Evolutionary conservation across 2,329 filamentous ascomycete genomes (phyloP).

Genomic region (Macrophomina phaseolina): DNA sequence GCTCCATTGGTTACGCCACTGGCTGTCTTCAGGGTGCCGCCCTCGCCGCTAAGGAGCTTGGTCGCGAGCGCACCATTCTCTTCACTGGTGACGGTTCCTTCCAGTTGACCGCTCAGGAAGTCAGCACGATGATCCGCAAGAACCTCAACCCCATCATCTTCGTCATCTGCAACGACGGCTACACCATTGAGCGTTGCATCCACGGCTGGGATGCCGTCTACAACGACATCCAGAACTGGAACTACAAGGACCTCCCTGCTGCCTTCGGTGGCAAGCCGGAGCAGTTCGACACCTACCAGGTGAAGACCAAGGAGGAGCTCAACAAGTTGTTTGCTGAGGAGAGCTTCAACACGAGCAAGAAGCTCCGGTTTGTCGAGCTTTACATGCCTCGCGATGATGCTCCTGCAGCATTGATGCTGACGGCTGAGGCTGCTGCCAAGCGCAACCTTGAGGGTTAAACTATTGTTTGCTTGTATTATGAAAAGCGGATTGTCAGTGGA

Average conservation of each 20-base stretch:
- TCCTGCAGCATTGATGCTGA: constrained; percentile 70
- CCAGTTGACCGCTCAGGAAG: constrained; percentile 82
- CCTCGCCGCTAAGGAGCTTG: constrained; percentile 72
- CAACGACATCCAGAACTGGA: constrained; percentile 81
- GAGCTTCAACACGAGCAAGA: constrained; percentile 60
- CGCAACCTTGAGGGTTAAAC: constrained; percentile 60
- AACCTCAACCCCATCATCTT: constrained; percentile 80
- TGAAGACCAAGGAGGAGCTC: constrained; percentile 73
- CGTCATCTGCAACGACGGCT: constrained; percentile 85
- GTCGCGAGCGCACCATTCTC: constrained; percentile 70
- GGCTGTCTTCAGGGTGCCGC: constrained; percentile 71
- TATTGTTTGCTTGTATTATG: neutral
- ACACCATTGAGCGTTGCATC: constrained; percentile 87
- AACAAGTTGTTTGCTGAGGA: constrained; percentile 68
- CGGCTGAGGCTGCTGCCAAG: constrained; percentile 72
- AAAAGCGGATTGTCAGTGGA: constrained; percentile 18
- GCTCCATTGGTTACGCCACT: constrained; percentile 69
- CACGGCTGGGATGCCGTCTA: constrained; percentile 81
- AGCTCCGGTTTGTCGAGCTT: constrained; percentile 76
- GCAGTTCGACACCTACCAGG: constrained; percentile 66
- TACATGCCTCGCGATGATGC: constrained; percentile 83
- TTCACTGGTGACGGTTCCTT: constrained; percentile 91
- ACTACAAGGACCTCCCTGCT: constrained; percentile 70
- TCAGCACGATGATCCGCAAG: constrained; percentile 82
- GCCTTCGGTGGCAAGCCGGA: constrained; percentile 69